These are phyloP conservation scores for Solanum paucissectum DNA, from an alignment of 257 asterid genomes.

Conservation along the genomic window DNA sequence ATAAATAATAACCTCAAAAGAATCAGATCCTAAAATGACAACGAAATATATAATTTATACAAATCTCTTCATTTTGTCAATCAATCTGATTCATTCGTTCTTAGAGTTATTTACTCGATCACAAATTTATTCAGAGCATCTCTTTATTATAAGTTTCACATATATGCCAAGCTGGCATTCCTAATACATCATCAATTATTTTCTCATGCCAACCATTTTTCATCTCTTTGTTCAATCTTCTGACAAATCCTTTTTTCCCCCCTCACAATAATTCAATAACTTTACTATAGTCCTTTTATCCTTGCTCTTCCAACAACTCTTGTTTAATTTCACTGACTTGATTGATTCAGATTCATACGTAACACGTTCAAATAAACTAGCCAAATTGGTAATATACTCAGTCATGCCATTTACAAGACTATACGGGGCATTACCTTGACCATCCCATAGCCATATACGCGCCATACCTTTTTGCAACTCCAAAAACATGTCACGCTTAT, in stretches of 20 bases:
- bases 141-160: conserved; percentile 13
- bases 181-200: conserved; percentile 28
- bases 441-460: conserved; percentile 54
- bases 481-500: conserved; percentile 7
- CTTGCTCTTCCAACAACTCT: conserved; percentile 21
- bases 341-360: background rate
- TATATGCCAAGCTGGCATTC: conserved; percentile 19
- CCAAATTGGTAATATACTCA: conserved; percentile 20
- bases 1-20: background rate
- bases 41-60: background rate
- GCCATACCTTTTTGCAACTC: conserved; percentile 38
- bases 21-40: background rate
- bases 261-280: conserved; percentile 30
- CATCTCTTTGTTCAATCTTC: conserved; percentile 51
- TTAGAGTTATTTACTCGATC: background rate
- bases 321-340: background rate
- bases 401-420: conserved; percentile 40
- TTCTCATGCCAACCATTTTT: conserved; percentile 44
- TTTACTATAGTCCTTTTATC: conserved; percentile 23
- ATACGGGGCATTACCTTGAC: conserved; percentile 24
- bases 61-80: background rate
- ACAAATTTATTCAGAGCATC: background rate
- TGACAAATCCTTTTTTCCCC: conserved; percentile 38
- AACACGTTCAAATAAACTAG: background rate
- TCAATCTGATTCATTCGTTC: background rate